Evolutionary conservation across 2,329 filamentous ascomycete species (phyloP).

Genomic region (Pseudocercospora pini-densiflorae): DNA sequence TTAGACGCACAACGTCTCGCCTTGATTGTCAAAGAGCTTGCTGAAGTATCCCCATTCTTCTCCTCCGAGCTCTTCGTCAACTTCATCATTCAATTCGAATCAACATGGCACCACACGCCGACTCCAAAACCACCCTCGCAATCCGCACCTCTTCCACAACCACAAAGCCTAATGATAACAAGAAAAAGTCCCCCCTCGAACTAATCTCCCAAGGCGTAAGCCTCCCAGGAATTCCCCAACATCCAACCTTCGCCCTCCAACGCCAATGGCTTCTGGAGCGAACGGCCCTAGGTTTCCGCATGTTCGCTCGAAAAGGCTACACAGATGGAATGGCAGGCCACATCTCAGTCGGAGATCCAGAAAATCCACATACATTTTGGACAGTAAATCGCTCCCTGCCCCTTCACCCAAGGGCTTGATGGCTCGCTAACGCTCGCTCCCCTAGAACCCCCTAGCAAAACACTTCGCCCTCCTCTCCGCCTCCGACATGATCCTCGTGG

Average conservation of each 20-base stretch:
- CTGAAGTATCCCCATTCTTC: too few species aligned
- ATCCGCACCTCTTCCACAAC: too few species aligned
- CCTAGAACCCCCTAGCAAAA: conserved; percentile 61
- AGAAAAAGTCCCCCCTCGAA: conserved; percentile 41
- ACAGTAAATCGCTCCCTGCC: conserved; percentile 44
- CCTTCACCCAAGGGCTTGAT: too few species aligned
- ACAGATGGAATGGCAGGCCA: conserved; percentile 72
- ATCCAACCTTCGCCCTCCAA: conserved; percentile 58
- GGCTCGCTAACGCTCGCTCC: too few species aligned
- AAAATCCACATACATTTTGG: conserved; percentile 67
- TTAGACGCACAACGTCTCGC: too few species aligned
- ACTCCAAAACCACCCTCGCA: too few species aligned
- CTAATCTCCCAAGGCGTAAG: conserved; percentile 52
- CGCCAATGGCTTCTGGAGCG: conserved; percentile 67
- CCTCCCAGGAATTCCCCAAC: conserved; percentile 61
- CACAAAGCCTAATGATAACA: too few species aligned
- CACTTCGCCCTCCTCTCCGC: conserved; percentile 70
- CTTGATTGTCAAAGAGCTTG: too few species aligned
- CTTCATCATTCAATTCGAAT: too few species aligned
- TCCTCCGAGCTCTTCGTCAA: too few species aligned
- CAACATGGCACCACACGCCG: too few species aligned
- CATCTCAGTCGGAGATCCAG: conserved; percentile 69
- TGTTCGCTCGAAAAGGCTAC: conserved; percentile 68
- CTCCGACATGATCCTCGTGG: conserved; percentile 69
- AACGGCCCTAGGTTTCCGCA: conserved; percentile 69